Base-by-base conservation (phyloP, 2,329 filamentous ascomycete species). In the Epichloe sibirici region DNA sequence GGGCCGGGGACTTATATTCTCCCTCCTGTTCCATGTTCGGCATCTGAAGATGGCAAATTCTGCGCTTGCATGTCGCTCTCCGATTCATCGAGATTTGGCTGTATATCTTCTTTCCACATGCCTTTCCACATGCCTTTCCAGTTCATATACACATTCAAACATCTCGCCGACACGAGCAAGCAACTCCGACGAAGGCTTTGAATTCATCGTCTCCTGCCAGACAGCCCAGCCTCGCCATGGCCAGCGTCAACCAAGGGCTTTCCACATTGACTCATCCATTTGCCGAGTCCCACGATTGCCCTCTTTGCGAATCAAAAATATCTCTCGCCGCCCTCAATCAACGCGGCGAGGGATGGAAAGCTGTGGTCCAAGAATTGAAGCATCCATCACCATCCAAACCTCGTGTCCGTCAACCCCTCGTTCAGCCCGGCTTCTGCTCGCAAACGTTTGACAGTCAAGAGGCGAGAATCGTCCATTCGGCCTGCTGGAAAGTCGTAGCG, bases 401-500 rank as follows among this genome's bases (percentile, higher is more conserved):
- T 17, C 51, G 28, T 37, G 44, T 50, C 31, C 37, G 15, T 21
- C 51, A 45, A 13, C 17, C 39, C 43, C 53, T 53, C 53, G 51
- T 51, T n/a, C 37, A 42, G 9, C 45, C 53, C 7, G 44, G 53
- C 1, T 45, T 49, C 45, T 51, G 40, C 44, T n/a, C 46, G 11
- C 40, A 25, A 37, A 21, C n/a, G 25, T 46, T 51, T 23, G 49
- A 42, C 21, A 38, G 42, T 38, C 35, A 47, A 8, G 53, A 55
- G 28, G 40, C 40, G 11, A 21, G 53, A 28, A 11, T 55, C 44
- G 53, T 55, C 34, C 53, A 55, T 38, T 45, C 53, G 39, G 51
- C 53, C 12, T 55, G 53, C 48, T 55, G 53, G 53, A 37, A 35
- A 9, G 48, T 55, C 39, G 51, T 51, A n/a, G 45, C 51, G 5